These are phyloP conservation scores for Cercospora janseana DNA, from an alignment of 2,329 filamentous ascomycete genomes.

Conservation along the genomic window DNA sequence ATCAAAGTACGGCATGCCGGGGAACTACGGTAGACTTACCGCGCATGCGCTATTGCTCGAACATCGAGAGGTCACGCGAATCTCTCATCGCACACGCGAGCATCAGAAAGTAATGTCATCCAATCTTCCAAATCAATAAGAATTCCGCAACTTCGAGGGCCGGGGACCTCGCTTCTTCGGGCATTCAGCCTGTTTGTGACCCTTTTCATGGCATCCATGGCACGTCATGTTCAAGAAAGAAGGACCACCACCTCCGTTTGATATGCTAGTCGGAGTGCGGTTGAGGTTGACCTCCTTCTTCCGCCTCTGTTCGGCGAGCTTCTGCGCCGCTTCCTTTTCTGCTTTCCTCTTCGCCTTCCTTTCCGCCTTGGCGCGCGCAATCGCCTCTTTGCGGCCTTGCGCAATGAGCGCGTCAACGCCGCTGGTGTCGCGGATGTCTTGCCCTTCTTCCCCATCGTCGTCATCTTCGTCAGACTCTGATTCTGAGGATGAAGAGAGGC, in stretches of 20 bases:
- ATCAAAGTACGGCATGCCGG: too few species aligned
- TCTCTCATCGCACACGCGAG: too few species aligned
- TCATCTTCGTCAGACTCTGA: constrained; percentile 39
- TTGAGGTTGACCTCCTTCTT: constrained; percentile 68
- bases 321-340: constrained; percentile 49
- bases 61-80: too few species aligned
- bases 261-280: constrained; percentile 50
- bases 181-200: constrained; percentile 62
- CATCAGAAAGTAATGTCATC: too few species aligned
- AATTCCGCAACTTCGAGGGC: constrained; percentile 17
- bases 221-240: constrained; percentile 49
- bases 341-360: constrained; percentile 50
- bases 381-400: constrained; percentile 47
- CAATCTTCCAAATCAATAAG: too few species aligned
- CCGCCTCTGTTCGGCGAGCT: constrained; percentile 58
- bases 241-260: constrained; percentile 38
- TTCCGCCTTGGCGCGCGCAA: constrained; percentile 44
- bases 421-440: constrained; percentile 45
- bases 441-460: constrained; percentile 38
- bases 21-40: too few species aligned
- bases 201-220: constrained; percentile 60
- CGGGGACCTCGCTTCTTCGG: constrained; percentile 37
- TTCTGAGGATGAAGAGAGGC: constrained; percentile 30
- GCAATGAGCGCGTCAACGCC: constrained; percentile 46
- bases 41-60: too few species aligned